phyloP scores from a whole-genome alignment of 2,329 filamentous ascomycete species.

The Cladosporium sp. region DNA sequence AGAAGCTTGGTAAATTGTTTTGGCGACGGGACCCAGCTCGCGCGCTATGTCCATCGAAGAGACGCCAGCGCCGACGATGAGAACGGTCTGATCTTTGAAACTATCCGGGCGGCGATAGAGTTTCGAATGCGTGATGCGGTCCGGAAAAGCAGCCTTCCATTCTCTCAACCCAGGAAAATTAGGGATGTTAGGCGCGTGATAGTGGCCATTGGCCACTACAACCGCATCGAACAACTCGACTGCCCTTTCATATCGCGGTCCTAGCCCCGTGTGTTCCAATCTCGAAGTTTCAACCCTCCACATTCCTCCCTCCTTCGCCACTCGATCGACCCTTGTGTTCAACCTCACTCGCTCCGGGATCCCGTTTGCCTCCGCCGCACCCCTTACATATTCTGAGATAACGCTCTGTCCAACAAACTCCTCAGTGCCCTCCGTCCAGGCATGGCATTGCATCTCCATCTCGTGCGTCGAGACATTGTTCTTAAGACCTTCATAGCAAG shows the following conservation, averaged over 20 bases:
- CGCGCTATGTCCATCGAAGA: conserved; percentile 51
- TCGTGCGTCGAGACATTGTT: conserved; percentile 50
- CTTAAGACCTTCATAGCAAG: conserved; percentile 47
- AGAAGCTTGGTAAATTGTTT: conserved; percentile 49
- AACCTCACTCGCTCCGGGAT: conserved; percentile 48
- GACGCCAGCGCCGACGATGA: conserved; percentile 51
- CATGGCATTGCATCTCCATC: conserved; percentile 43
- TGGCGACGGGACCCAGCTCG: conserved; percentile 43
- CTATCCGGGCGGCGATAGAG: conserved; percentile 41
- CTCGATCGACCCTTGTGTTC: conserved; percentile 53
- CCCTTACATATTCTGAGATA: conserved; percentile 55
- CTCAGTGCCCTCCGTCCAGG: conserved; percentile 55
- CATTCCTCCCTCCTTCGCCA: conserved; percentile 40
- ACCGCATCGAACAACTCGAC: conserved; percentile 43
- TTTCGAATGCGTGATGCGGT: conserved; percentile 41
- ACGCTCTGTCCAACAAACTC: conserved; percentile 53
- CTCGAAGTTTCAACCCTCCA: conserved; percentile 51
- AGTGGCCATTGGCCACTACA: conserved; percentile 50
- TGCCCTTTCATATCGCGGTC: neutral
- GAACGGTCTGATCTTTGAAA: conserved; percentile 51
- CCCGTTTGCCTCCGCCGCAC: conserved; percentile 46
- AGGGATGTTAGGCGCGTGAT: conserved; percentile 46
- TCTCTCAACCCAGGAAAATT: conserved; percentile 42
- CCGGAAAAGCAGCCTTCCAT: conserved; percentile 42
- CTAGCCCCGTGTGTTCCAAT: conserved; percentile 25